Percentiles rank a stretch among this genome's conserved stretches.
These are phyloP conservation scores for Sugiyamaella americana DNA, from an alignment of 805 yeast genomes.

Conservation along the genomic window DNA sequence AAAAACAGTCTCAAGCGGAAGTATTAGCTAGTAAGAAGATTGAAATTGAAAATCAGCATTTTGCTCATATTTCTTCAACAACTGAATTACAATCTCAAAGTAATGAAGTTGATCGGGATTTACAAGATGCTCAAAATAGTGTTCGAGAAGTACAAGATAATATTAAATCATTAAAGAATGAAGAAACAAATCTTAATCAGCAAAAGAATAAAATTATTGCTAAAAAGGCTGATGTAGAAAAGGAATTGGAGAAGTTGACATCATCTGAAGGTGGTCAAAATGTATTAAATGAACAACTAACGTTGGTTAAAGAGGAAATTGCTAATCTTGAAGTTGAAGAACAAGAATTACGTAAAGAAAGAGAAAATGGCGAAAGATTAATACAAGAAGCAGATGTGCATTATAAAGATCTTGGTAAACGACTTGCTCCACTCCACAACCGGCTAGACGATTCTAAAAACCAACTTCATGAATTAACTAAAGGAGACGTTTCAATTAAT, in stretches of 20 bases:
- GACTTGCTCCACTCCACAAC: too few species aligned
- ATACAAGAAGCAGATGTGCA: not conserved
- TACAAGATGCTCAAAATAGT: too few species aligned
- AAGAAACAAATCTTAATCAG: too few species aligned
- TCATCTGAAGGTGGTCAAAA: not conserved
- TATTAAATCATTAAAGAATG: too few species aligned
- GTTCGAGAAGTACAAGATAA: not conserved
- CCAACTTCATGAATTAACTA: too few species aligned
- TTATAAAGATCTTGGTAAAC: not conserved
- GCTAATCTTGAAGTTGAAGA: not conserved
- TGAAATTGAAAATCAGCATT: too few species aligned
- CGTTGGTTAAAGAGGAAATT: not conserved
- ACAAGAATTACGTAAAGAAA: not conserved
- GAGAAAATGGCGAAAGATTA: not conserved
- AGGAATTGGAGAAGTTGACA: not conserved
- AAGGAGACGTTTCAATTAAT: constrained; percentile 22
- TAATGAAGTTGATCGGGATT: too few species aligned
- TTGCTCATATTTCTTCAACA: too few species aligned
- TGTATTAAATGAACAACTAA: not conserved
- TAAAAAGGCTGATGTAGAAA: not conserved
- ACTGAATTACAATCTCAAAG: too few species aligned
- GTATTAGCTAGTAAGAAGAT: too few species aligned
- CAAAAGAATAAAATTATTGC: too few species aligned
- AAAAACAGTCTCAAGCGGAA: not conserved
- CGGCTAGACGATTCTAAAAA: too few species aligned